Conservation (phyloP, 768 basidiomycete species). For the Lactifluus hygrophoroides region DNA sequence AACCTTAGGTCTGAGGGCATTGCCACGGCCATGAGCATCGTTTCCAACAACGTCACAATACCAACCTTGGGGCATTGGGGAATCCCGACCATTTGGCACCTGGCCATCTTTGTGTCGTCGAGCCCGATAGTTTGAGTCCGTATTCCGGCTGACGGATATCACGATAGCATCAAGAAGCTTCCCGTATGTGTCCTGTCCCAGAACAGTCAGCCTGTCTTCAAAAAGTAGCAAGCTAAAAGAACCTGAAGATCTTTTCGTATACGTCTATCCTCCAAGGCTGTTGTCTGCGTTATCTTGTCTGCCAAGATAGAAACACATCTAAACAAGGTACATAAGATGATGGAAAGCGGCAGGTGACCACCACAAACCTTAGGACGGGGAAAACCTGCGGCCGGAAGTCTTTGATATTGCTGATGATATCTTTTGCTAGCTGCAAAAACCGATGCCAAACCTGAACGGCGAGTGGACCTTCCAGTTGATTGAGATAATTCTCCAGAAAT, state of each 20-base stretch:
- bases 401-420: conserved; percentile 54
- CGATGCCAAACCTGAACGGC: conserved; percentile 90
- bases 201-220: background rate
- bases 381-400: conserved; percentile 68
- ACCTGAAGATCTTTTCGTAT: conserved; percentile 87
- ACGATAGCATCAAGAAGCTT: conserved; percentile 80
- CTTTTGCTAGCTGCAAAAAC: conserved; percentile 69
- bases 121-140: conserved; percentile 75
- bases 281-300: conserved; percentile 81
- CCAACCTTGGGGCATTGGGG: conserved; percentile 54
- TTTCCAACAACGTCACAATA: background rate
- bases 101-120: conserved; percentile 60
- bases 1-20: conserved; percentile 32
- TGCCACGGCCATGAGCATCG: background rate
- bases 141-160: conserved; percentile 59
- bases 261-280: conserved; percentile 83
- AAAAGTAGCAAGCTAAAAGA: background rate
- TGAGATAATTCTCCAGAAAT: conserved; percentile 83
- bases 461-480: conserved; percentile 78
- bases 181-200: conserved; percentile 63
- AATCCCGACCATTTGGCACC: conserved; percentile 58
- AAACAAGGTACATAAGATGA: conserved; percentile 1
- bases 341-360: background rate
- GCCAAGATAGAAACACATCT: conserved; percentile 75
- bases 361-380: conserved; percentile 57